Evolutionary conservation across 1,139 yeast genomes (phyloP).

Genomic region (Nakaseomyces uthaithaninus): DNA sequence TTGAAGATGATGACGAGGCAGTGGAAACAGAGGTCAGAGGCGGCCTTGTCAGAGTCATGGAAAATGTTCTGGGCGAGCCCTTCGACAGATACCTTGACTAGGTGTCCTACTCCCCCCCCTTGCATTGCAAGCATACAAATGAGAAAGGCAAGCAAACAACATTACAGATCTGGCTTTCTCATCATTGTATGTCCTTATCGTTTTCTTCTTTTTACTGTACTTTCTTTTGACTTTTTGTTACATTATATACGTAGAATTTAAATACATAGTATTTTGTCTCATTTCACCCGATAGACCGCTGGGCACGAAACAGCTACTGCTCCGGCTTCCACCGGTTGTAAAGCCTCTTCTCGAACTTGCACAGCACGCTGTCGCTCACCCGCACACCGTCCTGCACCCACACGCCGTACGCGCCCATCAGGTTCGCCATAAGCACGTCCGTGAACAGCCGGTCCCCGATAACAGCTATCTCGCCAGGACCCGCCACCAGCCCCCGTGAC

Average conservation of each 20-base stretch:
- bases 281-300: no score
- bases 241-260: no score
- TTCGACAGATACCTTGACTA: slow-evolving; percentile 77
- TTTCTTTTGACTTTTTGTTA: no score
- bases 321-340: slow-evolving; percentile 8
- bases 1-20: slow-evolving; percentile 91
- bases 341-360: slow-evolving; percentile 22
- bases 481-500: slow-evolving; percentile 38
- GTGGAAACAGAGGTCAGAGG: slow-evolving; percentile 88
- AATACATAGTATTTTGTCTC: no score
- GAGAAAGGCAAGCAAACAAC: no score
- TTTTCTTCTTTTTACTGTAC: no score
- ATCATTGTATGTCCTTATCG: no score
- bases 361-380: slow-evolving; percentile 18
- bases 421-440: slow-evolving; percentile 86
- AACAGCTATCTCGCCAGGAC: slow-evolving; percentile 64
- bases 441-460: slow-evolving; percentile 89
- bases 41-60: slow-evolving; percentile 88
- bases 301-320: background rate
- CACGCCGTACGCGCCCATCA: slow-evolving; percentile 80
- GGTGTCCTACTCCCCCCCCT: background rate
- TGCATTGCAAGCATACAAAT: no score
- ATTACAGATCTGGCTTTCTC: no score
- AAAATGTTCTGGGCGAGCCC: slow-evolving; percentile 89
- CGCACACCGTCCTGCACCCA: slow-evolving; percentile 77